Conservation (phyloP, 257 asterid genomes). For the Ligustrum vulgare region DNA sequence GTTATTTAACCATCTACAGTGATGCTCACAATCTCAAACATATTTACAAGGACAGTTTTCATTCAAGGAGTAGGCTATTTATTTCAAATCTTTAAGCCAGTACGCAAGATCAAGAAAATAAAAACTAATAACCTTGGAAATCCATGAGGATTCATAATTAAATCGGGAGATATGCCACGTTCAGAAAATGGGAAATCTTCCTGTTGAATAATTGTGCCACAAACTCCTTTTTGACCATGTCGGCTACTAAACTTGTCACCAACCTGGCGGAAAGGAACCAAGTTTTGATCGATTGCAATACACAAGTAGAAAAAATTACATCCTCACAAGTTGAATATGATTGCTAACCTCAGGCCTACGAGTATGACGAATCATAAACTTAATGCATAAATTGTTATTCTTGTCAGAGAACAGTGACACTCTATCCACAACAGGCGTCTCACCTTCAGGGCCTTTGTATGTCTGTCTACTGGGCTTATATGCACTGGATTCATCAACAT, state of each 20-base stretch:
- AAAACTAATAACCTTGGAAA: slow-evolving; percentile 69
- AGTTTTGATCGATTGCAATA: slow-evolving; percentile 2
- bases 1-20: slow-evolving; percentile 11
- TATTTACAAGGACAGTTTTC: background rate
- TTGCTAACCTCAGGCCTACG: slow-evolving; percentile 91
- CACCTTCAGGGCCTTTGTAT: slow-evolving; percentile 82
- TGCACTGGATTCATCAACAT: slow-evolving; percentile 40
- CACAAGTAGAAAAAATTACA: slow-evolving; percentile 2
- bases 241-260: slow-evolving; percentile 99
- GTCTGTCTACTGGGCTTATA: slow-evolving; percentile 55
- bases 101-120: background rate
- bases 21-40: background rate
- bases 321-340: slow-evolving; percentile 16
- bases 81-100: background rate
- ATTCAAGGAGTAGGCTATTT: background rate
- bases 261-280: slow-evolving; percentile 40
- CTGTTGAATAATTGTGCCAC: slow-evolving; percentile 91
- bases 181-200: slow-evolving; percentile 97
- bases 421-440: slow-evolving; percentile 74
- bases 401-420: slow-evolving; percentile 76
- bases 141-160: slow-evolving; percentile 99
- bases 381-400: slow-evolving; percentile 59
- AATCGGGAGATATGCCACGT: slow-evolving; percentile 97
- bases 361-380: slow-evolving; percentile 89
- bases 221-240: slow-evolving; percentile 98